These are phyloP conservation scores for Rhipidocladum racemiflorum DNA, from an alignment of 176 grass and related monocot genomes.

Conservation along the genomic window DNA sequence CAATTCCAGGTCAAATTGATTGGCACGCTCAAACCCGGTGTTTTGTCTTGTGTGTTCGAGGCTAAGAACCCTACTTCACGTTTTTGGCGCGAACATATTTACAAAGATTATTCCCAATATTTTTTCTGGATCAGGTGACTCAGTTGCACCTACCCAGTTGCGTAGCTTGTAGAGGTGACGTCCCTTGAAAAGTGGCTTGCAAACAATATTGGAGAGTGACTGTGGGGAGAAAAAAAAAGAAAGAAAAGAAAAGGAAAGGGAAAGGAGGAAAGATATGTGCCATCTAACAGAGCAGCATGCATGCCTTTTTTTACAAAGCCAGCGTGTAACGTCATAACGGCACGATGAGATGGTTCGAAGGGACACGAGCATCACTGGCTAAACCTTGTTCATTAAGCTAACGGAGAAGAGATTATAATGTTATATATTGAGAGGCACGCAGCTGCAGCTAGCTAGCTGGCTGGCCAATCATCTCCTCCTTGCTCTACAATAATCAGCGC, in stretches of 20 bases:
- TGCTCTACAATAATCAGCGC: neutral
- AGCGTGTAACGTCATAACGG: constrained; percentile 33
- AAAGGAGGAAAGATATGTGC: constrained; percentile 35
- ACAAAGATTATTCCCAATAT: neutral
- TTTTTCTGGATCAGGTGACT: neutral
- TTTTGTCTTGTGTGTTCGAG: too few relatives aligned
- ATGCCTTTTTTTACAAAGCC: constrained; percentile 1
- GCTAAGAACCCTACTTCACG: too few relatives aligned
- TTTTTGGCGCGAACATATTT: too few relatives aligned
- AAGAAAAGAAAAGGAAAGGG: neutral
- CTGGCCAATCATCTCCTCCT: neutral
- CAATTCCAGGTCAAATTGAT: too few relatives aligned
- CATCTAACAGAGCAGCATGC: constrained; percentile 34
- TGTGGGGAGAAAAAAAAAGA: neutral
- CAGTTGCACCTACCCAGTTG: neutral
- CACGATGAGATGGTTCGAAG: constrained; percentile 28
- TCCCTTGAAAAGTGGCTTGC: constrained; percentile 6
- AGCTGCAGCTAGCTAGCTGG: too few relatives aligned
- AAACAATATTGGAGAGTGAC: constrained; percentile 19
- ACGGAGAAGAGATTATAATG: neutral
- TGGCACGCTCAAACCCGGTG: too few relatives aligned
- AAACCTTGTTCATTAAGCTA: constrained; percentile 51
- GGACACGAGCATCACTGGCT: constrained; percentile 17
- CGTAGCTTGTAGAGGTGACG: neutral
- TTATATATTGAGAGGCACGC: neutral